Base-by-base conservation (phyloP, 2,329 filamentous ascomycete species). In the Fusarium sp. region DNA sequence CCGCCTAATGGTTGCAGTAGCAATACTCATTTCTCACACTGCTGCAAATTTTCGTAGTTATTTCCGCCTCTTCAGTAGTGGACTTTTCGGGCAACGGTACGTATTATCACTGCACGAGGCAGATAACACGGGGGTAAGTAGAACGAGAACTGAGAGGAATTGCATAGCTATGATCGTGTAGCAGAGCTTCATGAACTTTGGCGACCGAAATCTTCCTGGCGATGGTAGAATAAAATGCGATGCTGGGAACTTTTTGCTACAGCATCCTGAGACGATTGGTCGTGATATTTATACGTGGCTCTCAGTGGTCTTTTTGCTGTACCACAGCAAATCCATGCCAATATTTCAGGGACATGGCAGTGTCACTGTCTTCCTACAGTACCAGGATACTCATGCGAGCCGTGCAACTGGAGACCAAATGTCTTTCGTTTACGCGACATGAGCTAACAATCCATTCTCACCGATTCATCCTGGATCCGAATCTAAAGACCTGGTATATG, bases 291-390 rank as follows among this genome's bases (percentile, higher is more conserved):
- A 42, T 18, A 42, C 15, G 7, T 18, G 7, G 7, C 15, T 3
- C 6, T 18, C 41, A 13, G 22, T 12, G n/a, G n/a, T 18, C 7
- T 16, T 18, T 42, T 2, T 42, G 1, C 41, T 24, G 16, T 7
- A 24, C 1, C 11, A 24, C 2, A 42, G 2, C 1, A 15, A 16
- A 6, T 24, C 6, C 5, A 16, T 42, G n/a, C n/a, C 2, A 18
- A 18, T 10, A 16, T 24, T 24, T 7, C 15, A 18, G 15, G 15
- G 15, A n/a, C n/a, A n/a, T n/a, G n/a, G n/a, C 18, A 10, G 39
- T 42, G n/a, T 24, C 10, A 24, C 15, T 18, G 10, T 24, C 10
- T 18, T 10, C 24, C n/a, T 24, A 4, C 1, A 41, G 10, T 8
- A n/a, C 22, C 14, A 41, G 39, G 7, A 15, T 24, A 5, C n/a